Evolutionary conservation across 345 rosid genomes (phyloP).

Genomic region (Eucalyptus sp.): DNA sequence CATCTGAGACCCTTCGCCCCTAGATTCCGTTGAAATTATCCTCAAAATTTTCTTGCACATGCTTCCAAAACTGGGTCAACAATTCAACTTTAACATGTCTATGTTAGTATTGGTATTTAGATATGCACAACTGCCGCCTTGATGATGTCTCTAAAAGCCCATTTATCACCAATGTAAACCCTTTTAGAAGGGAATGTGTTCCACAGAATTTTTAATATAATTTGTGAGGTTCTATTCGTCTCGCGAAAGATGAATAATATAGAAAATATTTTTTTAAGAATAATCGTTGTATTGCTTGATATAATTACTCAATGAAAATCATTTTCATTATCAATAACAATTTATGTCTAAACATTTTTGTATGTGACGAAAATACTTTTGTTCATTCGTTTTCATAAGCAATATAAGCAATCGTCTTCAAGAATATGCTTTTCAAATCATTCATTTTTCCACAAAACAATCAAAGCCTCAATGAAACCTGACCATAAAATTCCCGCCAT

Average conservation of each 20-base stretch:
- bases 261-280: background rate
- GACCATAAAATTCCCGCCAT: background rate
- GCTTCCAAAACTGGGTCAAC: background rate
- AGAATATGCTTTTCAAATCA: too few species aligned
- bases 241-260: accelerated
- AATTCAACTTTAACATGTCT: background rate
- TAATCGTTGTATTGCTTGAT: accelerated
- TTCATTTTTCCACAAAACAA: too few species aligned
- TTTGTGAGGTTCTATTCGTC: accelerated
- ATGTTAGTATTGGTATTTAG: background rate
- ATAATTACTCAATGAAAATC: accelerated
- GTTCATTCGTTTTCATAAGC: accelerated
- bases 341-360: background rate
- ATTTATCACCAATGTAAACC: background rate
- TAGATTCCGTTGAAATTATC: background rate
- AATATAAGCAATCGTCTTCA: accelerated
- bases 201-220: background rate
- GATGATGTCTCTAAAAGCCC: background rate
- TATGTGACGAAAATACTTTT: background rate
- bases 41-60: background rate
- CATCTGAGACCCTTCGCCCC: background rate
- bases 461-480: background rate
- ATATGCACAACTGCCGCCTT: background rate
- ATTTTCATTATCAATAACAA: background rate
- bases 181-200: background rate